Conservation (phyloP, 306 rosid species). For the Datisca glomerata region DNA sequence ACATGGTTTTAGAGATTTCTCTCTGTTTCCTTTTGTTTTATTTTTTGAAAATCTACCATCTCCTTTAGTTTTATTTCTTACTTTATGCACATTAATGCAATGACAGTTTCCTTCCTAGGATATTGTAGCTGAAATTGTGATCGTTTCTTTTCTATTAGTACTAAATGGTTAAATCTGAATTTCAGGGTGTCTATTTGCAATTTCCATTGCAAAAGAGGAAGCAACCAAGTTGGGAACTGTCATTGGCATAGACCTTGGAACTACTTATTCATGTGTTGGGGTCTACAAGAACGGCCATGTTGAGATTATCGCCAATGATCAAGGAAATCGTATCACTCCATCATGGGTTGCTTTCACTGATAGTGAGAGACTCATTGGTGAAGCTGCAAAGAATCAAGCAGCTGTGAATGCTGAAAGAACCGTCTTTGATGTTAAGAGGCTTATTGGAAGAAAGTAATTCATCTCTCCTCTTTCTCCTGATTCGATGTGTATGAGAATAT, state of each 20-base stretch:
- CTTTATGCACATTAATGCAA: not conserved
- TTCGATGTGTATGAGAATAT: not conserved
- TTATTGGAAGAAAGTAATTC: slow-evolving; percentile 85
- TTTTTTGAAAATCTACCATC: too few species aligned
- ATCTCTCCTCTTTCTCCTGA: not conserved
- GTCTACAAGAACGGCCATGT: slow-evolving; percentile 95
- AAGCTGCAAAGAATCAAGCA: slow-evolving; percentile 99
- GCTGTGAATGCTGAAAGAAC: slow-evolving; percentile 94
- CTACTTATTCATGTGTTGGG: slow-evolving; percentile 96
- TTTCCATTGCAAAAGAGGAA: slow-evolving; percentile 84
- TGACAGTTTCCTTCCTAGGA: not conserved
- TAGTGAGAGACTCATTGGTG: slow-evolving; percentile 85
- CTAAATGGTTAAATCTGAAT: slow-evolving; percentile 12
- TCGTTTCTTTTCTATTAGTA: not conserved
- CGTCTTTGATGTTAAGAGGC: slow-evolving; percentile 94
- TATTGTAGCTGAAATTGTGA: not conserved
- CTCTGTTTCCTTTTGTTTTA: not conserved
- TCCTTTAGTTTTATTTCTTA: not conserved
- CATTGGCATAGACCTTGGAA: slow-evolving; percentile 93
- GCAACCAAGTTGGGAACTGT: slow-evolving; percentile 85
- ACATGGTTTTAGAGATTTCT: not conserved
- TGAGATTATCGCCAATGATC: slow-evolving; percentile 97
- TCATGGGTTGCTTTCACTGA: slow-evolving; percentile 95
- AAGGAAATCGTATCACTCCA: slow-evolving; percentile 98
- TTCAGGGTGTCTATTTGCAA: slow-evolving; percentile 65